These are phyloP conservation scores for Groenewaldozyma tartarivorans DNA, from an alignment of 805 yeast species.

Conservation along the genomic window DNA sequence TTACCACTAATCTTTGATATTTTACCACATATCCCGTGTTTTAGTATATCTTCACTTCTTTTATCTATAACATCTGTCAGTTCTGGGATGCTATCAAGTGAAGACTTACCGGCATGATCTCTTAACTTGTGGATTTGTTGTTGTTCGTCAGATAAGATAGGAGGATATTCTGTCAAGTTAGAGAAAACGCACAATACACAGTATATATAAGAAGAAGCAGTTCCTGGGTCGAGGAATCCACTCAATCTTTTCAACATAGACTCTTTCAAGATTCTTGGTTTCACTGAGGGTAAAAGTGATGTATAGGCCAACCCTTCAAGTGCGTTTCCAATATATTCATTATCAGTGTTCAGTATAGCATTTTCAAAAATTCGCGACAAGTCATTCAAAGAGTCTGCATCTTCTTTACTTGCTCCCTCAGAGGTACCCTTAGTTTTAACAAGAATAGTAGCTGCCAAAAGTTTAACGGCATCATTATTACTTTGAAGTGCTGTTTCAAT, in stretches of 20 bases:
- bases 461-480: slow-evolving; percentile 15
- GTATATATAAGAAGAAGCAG: slow-evolving; percentile 20
- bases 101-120: slow-evolving; percentile 23
- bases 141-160: slow-evolving; percentile 24
- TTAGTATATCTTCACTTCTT: slow-evolving; percentile 21
- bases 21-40: slow-evolving; percentile 19
- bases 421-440: slow-evolving; percentile 25
- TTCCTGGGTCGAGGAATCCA: neutral
- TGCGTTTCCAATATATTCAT: slow-evolving; percentile 15
- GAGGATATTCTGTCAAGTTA: slow-evolving; percentile 26
- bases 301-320: slow-evolving; percentile 32
- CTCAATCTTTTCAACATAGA: slow-evolving; percentile 16
- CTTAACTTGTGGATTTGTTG: slow-evolving; percentile 19
- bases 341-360: slow-evolving; percentile 11
- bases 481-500: slow-evolving; percentile 18
- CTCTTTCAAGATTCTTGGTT: slow-evolving; percentile 17
- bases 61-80: slow-evolving; percentile 9
- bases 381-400: slow-evolving; percentile 7
- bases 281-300: slow-evolving; percentile 23
- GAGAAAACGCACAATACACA: slow-evolving; percentile 25
- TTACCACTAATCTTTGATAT: slow-evolving; percentile 16
- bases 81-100: slow-evolving; percentile 7
- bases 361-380: slow-evolving; percentile 24
- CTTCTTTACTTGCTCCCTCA: slow-evolving; percentile 13
- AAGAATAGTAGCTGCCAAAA: slow-evolving; percentile 27